Evolutionary conservation across 148 eudicot genomes (phyloP), one percentile per base, ranked within the genome.

Genomic region (Rhododendron henanense): DNA sequence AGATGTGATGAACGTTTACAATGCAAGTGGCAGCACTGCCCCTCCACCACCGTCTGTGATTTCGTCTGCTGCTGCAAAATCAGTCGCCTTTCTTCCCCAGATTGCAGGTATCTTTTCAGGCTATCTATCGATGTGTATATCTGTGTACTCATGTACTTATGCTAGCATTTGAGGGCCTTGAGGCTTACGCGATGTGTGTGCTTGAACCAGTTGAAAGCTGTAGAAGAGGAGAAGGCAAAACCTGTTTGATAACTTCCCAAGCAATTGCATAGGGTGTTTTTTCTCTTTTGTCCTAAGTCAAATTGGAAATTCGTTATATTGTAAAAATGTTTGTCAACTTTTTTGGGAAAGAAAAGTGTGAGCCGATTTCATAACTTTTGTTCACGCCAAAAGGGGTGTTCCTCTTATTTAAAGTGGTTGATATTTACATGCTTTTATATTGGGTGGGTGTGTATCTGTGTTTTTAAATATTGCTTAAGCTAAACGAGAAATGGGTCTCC

Each of bases 1-100:
- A 82, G 89, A 90, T 89, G 91, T 85, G 5, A 91, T 96, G 97
- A 93, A 89, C 90, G 88, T 87, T 87, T 96, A 92, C 71, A 95
- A 92, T 81, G 86, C 87, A 11, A 81, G 74, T 21, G 88, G 74
- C 41, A 75, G 63, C 84, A 10, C 84, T 7, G 71, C 83, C 47
- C 81, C 85, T 79, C 83, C 87, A 14, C 87, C 88, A 4, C 81
- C 88, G 2, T 53, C 85, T 0, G 57, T 89, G 82, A 53, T 86
- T 37, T 74, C 88, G 10, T 61, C 91, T 47, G 59, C 65, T 15
- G 81, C 84, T 33, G 15, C 88, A 44, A 83, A 69, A 4, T 87
- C 90, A 0, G 80, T 87, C 25, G 31, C 87, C 69, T 9, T 89
- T 50, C 55, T 78, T 71, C 67, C 86, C 59, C 88, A 83, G 61